Evolutionary conservation across 2,329 filamentous ascomycete species (phyloP).

Genomic region (Setomelanomma holmii): DNA sequence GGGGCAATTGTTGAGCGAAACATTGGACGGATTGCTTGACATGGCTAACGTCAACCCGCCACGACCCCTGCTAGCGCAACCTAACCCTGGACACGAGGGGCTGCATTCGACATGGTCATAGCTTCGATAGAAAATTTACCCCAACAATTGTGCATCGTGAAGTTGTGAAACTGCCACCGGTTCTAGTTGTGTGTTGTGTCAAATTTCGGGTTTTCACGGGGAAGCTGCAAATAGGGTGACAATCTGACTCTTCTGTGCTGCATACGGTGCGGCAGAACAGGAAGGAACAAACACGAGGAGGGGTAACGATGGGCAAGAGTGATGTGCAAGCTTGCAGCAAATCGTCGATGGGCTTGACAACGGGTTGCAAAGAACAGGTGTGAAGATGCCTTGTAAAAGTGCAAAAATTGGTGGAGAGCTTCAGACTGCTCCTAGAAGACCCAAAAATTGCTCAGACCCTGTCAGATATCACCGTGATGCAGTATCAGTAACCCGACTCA

Average conservation of each 20-base stretch:
- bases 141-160: constrained; percentile 42
- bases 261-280: too few relatives aligned
- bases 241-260: background rate
- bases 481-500: background rate
- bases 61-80: constrained; percentile 25
- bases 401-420: background rate
- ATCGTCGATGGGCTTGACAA: background rate
- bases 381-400: background rate
- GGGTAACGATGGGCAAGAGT: background rate
- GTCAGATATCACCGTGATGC: background rate
- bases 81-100: constrained; percentile 29
- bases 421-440: background rate
- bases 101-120: constrained; percentile 26
- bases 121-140: constrained; percentile 27
- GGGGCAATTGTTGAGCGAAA: constrained; percentile 32
- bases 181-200: background rate
- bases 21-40: constrained; percentile 18
- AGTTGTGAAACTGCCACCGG: constrained; percentile 6
- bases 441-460: background rate
- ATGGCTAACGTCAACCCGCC: constrained; percentile 15
- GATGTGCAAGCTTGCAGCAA: constrained; percentile 4
- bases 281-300: background rate
- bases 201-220: background rate
- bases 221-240: background rate
- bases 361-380: background rate